phyloP scores from a whole-genome alignment of 164 flowering plant species.

The Tetrastigma voinierianum region DNA sequence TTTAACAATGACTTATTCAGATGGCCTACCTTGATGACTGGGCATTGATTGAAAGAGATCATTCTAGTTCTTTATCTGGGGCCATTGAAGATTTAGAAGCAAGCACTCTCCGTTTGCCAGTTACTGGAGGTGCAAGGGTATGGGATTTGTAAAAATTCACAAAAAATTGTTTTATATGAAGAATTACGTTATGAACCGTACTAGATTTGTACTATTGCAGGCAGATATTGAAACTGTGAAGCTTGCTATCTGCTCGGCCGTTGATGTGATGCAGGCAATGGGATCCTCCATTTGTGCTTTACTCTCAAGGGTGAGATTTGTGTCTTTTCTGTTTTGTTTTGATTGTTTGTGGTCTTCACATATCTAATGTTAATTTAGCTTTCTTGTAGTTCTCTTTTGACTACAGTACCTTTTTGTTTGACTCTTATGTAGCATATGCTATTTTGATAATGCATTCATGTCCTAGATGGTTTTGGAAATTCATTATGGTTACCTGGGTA shows the following conservation, averaged over 20 bases:
- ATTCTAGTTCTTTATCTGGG: constrained; percentile 59
- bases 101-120: constrained; percentile 83
- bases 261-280: constrained; percentile 85
- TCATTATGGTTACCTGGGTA: background rate
- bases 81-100: constrained; percentile 74
- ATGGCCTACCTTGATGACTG: constrained; percentile 73
- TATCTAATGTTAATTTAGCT: background rate
- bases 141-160: constrained; percentile 6
- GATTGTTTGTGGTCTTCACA: background rate
- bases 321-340: background rate
- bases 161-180: background rate
- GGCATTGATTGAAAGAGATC: constrained; percentile 76
- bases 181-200: background rate
- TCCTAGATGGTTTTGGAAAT: too few species aligned
- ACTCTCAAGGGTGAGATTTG: constrained; percentile 58
- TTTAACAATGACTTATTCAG: constrained; percentile 36
- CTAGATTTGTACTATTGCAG: constrained; percentile 36
- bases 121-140: constrained; percentile 86
- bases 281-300: constrained; percentile 64
- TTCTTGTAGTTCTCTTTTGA: background rate
- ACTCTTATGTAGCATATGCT: background rate
- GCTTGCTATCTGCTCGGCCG: constrained; percentile 68
- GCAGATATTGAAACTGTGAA: constrained; percentile 63
- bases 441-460: background rate
- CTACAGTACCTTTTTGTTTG: background rate